These are phyloP conservation scores for Xylaria venustula DNA, from an alignment of 495 filamentous ascomycete genomes.

Conservation along the genomic window DNA sequence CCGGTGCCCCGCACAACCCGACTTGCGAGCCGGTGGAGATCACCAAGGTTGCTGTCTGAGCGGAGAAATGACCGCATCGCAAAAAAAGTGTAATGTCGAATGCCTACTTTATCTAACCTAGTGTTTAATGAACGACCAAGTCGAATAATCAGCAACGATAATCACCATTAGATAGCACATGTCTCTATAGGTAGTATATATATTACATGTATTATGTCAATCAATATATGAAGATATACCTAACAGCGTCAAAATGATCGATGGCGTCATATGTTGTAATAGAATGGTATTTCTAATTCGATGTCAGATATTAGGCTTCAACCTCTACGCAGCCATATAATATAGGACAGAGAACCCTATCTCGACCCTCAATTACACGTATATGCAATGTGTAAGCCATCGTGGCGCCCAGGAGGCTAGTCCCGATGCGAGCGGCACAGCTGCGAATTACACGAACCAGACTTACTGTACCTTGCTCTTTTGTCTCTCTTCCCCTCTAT, in stretches of 20 bases:
- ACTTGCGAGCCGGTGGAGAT: slow-evolving; percentile 53
- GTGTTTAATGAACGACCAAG: not conserved
- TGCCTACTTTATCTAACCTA: too few relatives aligned
- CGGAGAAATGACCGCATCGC: not conserved
- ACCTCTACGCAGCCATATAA: too few relatives aligned
- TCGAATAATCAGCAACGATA: too few relatives aligned
- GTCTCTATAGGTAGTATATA: too few relatives aligned
- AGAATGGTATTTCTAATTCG: too few relatives aligned
- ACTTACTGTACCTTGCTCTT: not conserved
- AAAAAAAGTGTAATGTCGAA: not conserved
- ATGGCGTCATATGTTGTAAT: not conserved
- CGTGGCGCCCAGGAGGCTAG: not conserved
- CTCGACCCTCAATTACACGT: not conserved
- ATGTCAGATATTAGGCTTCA: not conserved
- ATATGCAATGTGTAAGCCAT: too few relatives aligned
- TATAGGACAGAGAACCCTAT: not conserved
- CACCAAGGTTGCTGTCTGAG: slow-evolving; percentile 12
- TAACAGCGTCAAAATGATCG: slow-evolving; percentile 2
- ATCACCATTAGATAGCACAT: too few relatives aligned
- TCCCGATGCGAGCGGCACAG: not conserved
- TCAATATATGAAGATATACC: too few relatives aligned
- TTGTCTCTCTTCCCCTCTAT: not conserved
- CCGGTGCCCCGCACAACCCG: slow-evolving; percentile 51
- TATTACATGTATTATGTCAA: too few relatives aligned
- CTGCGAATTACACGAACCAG: not conserved